A percentile compares a stretch with the other conserved stretches of the same genome.
phyloP scores from a whole-genome alignment of 352 stramenopile genomes.

The Elongisporangium prolatum region DNA sequence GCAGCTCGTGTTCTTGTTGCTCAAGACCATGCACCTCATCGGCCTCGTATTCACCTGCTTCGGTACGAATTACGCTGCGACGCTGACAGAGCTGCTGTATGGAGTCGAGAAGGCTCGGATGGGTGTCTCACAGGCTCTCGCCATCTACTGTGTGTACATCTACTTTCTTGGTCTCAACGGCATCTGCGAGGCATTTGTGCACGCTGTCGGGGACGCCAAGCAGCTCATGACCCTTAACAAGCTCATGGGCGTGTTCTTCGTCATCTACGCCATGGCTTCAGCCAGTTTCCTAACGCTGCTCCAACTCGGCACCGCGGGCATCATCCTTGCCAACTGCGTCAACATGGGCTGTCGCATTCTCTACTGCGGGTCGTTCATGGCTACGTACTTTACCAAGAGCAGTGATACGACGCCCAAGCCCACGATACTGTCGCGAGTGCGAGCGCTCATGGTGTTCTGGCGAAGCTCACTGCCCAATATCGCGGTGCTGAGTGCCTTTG shows the following conservation, averaged over 20 bases:
- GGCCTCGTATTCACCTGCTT: conserved; percentile 85
- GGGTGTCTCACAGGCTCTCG: conserved; percentile 49
- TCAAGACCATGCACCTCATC: conserved; percentile 83
- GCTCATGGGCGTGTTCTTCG: conserved; percentile 76
- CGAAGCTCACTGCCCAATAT: conserved; percentile 40
- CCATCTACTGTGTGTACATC: conserved; percentile 93
- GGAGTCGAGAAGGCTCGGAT: conserved; percentile 60
- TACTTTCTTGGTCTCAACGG: conserved; percentile 94
- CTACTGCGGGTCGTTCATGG: conserved; percentile 76
- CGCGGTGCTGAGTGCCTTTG: conserved; percentile 43
- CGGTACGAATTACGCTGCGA: conserved; percentile 75
- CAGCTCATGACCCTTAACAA: conserved; percentile 81
- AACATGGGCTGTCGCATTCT: conserved; percentile 84
- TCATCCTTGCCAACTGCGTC: conserved; percentile 85
- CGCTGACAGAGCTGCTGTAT: conserved; percentile 76
- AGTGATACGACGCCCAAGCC: neutral
- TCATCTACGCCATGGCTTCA: conserved; percentile 56
- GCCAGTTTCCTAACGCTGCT: conserved; percentile 63
- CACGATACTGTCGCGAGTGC: conserved; percentile 3
- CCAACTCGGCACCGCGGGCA: conserved; percentile 51
- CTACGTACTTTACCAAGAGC: conserved; percentile 35
- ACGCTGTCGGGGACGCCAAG: conserved; percentile 70
- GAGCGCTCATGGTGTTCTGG: conserved; percentile 37
- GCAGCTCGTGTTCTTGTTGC: conserved; percentile 59
- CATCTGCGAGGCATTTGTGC: conserved; percentile 95